A percentile compares a stretch with the other conserved stretches of the same genome.
phyloP scores from a whole-genome alignment of 805 yeast genomes.

The Candida ulmi region DNA sequence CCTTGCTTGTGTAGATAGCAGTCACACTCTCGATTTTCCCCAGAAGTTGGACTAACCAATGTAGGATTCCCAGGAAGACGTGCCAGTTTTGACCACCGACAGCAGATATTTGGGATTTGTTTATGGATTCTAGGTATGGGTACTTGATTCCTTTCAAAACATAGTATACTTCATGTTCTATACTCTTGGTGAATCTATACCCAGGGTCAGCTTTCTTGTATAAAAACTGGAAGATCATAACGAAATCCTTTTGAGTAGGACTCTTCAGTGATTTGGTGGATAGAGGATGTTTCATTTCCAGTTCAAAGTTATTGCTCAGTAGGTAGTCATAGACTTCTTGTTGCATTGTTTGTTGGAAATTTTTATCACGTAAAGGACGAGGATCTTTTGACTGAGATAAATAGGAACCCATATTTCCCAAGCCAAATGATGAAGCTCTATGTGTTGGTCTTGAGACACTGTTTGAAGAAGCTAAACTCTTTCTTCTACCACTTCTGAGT shows the following conservation, averaged over 20 bases:
- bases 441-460: slow-evolving; percentile 9
- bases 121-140: slow-evolving; percentile 76
- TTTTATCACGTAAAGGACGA: slow-evolving; percentile 71
- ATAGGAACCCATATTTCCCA: slow-evolving; percentile 8
- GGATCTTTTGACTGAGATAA: slow-evolving; percentile 45
- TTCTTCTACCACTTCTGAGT: slow-evolving; percentile 17
- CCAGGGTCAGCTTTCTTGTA: slow-evolving; percentile 77
- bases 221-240: slow-evolving; percentile 71
- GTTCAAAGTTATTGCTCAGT: slow-evolving; percentile 58
- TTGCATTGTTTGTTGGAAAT: slow-evolving; percentile 59
- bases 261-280: slow-evolving; percentile 56
- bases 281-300: slow-evolving; percentile 67
- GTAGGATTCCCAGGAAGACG: slow-evolving; percentile 70
- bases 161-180: slow-evolving; percentile 71
- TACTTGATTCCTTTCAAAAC: slow-evolving; percentile 62
- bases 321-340: slow-evolving; percentile 66
- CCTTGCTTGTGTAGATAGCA: slow-evolving; percentile 12
- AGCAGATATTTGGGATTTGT: slow-evolving; percentile 81
- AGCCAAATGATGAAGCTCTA: slow-evolving; percentile 22
- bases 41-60: slow-evolving; percentile 70
- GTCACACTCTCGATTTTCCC: slow-evolving; percentile 31
- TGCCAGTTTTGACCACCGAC: slow-evolving; percentile 93
- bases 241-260: slow-evolving; percentile 88
- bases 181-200: slow-evolving; percentile 57
- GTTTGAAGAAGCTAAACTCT: slow-evolving; percentile 13